Conservation (phyloP, 768 basidiomycete genomes). For the Tylopilus vinaceipallidus region DNA sequence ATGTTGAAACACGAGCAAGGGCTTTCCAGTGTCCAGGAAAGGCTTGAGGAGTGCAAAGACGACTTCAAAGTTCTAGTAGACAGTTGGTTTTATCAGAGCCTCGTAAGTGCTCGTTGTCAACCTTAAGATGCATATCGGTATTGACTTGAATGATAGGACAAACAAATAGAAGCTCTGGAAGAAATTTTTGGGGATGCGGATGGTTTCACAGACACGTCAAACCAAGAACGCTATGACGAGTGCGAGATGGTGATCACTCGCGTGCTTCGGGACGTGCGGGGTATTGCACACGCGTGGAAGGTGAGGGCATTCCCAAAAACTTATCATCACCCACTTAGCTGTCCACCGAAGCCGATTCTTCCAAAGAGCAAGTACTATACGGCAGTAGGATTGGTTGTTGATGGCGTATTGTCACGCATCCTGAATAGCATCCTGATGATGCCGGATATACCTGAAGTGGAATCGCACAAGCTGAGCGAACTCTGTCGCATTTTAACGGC, state of each 20-base stretch:
- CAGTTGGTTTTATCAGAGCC: slow-evolving; percentile 66
- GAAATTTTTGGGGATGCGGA: slow-evolving; percentile 52
- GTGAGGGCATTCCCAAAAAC: slow-evolving; percentile 39
- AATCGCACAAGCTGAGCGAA: slow-evolving; percentile 81
- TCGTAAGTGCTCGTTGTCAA: slow-evolving; percentile 46
- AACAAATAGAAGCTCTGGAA: slow-evolving; percentile 24
- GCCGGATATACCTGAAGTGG: slow-evolving; percentile 83
- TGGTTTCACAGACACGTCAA: slow-evolving; percentile 66
- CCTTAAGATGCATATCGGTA: not conserved
- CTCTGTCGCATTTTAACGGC: slow-evolving; percentile 76
- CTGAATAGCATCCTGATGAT: slow-evolving; percentile 72
- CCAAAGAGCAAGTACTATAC: slow-evolving; percentile 70
- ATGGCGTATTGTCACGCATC: slow-evolving; percentile 64
- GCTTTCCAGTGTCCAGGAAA: slow-evolving; percentile 38
- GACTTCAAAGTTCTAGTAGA: slow-evolving; percentile 57
- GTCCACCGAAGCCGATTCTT: slow-evolving; percentile 54
- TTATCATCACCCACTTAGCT: not conserved
- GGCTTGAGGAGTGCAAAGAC: slow-evolving; percentile 49
- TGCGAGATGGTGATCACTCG: slow-evolving; percentile 69
- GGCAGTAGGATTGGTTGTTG: slow-evolving; percentile 67
- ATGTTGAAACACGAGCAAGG: slow-evolving; percentile 29
- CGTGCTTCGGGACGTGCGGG: slow-evolving; percentile 61
- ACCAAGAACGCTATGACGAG: slow-evolving; percentile 73
- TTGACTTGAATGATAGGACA: slow-evolving; percentile 18
- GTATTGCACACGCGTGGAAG: slow-evolving; percentile 67